A percentile compares a stretch with the other conserved stretches of the same genome.
phyloP scores from a whole-genome alignment of 176 grass and related monocot species.

The Phyllostachys edulis region DNA sequence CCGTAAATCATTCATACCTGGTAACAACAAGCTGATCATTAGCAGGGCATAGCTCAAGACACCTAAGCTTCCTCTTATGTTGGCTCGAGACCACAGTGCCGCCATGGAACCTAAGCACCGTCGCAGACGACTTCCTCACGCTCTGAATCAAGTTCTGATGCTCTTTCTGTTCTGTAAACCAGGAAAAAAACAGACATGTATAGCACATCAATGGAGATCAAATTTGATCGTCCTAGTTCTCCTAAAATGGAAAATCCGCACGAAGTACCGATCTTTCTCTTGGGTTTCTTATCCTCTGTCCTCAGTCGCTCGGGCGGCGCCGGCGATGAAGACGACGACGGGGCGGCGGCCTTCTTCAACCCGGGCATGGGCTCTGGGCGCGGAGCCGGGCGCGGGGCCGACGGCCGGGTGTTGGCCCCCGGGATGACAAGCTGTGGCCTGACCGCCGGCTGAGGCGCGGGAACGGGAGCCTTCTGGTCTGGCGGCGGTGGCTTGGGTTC shows the following conservation, averaged over 20 bases:
- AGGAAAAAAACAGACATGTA: not conserved
- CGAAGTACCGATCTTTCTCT: conserved; percentile 57
- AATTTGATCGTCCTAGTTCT: not conserved
- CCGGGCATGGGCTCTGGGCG: conserved; percentile 28
- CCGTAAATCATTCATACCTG: conserved; percentile 43
- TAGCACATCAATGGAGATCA: not conserved
- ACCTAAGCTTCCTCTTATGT: conserved; percentile 86
- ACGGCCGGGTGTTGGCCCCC: conserved; percentile 13
- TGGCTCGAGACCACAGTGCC: conserved; percentile 59
- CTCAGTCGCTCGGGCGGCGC: not conserved
- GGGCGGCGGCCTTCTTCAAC: conserved; percentile 32
- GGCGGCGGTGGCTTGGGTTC: not conserved
- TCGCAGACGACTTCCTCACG: conserved; percentile 55
- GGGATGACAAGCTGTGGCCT: conserved; percentile 67
- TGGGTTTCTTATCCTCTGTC: conserved; percentile 60
- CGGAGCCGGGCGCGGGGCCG: not conserved
- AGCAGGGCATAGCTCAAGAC: conserved; percentile 78
- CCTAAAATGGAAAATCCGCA: not conserved
- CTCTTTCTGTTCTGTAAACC: conserved; percentile 58
- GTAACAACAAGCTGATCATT: conserved; percentile 89
- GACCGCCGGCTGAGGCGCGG: not conserved
- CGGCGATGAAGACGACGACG: conserved; percentile 11
- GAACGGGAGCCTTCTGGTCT: not conserved
- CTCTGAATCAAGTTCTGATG: conserved; percentile 70
- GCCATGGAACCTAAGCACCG: conserved; percentile 53